Conservation (phyloP, 2,329 filamentous ascomycete species). For the Microdochium trichocladiopsis region DNA sequence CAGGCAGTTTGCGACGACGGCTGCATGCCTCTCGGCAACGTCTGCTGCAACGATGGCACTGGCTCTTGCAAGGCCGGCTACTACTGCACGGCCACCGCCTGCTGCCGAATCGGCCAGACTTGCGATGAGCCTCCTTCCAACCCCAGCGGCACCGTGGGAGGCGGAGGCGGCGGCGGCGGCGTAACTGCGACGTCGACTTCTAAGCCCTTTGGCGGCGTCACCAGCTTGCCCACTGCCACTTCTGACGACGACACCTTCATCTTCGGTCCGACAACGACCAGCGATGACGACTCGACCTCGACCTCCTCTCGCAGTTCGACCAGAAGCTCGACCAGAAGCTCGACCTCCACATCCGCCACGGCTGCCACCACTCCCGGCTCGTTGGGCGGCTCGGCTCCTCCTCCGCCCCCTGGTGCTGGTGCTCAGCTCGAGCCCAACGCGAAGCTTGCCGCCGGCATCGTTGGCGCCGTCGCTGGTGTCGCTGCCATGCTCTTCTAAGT, state of each 20-base stretch:
- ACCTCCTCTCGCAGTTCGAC: neutral
- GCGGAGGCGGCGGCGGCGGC: neutral
- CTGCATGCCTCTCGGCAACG: neutral
- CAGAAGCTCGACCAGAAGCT: neutral
- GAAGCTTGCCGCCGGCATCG: neutral
- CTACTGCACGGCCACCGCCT: slow-evolving; percentile 7
- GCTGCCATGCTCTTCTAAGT: neutral
- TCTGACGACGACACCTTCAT: neutral
- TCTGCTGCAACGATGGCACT: neutral
- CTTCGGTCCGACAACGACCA: neutral
- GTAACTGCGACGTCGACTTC: too few species aligned
- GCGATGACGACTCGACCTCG: neutral
- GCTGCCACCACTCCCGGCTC: neutral
- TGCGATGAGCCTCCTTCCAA: slow-evolving; percentile 15
- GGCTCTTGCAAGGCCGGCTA: neutral
- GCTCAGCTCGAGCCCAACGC: neutral
- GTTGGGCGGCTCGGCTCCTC: neutral
- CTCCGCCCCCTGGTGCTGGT: neutral
- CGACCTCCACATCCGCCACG: neutral
- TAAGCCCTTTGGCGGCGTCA: neutral
- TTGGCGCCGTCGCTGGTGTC: neutral
- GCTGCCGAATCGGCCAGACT: slow-evolving; percentile 17
- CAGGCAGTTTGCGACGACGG: neutral
- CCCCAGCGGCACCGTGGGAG: neutral
- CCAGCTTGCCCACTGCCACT: neutral